Evolutionary conservation across 495 filamentous ascomycete species (phyloP).

Genomic region (Aspergillus cavernicola): DNA sequence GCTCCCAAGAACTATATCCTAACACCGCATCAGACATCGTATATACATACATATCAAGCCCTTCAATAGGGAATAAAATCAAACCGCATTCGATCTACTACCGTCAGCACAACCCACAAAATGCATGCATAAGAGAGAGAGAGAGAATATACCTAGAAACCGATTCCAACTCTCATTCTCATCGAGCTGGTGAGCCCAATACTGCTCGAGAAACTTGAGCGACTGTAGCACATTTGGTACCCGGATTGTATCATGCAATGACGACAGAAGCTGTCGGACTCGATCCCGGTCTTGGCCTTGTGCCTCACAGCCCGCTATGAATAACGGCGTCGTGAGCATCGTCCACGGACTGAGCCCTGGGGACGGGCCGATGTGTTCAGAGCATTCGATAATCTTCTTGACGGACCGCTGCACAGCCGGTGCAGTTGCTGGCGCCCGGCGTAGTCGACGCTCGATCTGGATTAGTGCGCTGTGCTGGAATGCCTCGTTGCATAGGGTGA

Average conservation of each 20-base stretch:
- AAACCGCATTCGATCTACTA: constrained; percentile 42
- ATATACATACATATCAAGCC: not conserved
- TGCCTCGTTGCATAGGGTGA: constrained; percentile 45
- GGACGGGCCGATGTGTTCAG: constrained; percentile 39
- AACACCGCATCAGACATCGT: constrained; percentile 2
- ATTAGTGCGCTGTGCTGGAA: constrained; percentile 47
- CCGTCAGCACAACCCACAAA: constrained; percentile 22
- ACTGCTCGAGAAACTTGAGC: constrained; percentile 42
- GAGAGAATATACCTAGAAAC: constrained; percentile 34
- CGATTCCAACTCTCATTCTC: constrained; percentile 45
- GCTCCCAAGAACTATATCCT: not conserved
- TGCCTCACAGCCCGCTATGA: constrained; percentile 46
- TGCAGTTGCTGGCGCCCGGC: constrained; percentile 32
- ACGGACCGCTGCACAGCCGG: constrained; percentile 39
- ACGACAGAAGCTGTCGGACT: constrained; percentile 32
- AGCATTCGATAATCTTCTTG: constrained; percentile 40
- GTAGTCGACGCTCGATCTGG: constrained; percentile 41
- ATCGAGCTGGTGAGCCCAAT: constrained; percentile 36
- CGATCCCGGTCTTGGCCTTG: constrained; percentile 36
- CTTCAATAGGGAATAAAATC: constrained; percentile 46
- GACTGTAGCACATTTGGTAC: constrained; percentile 47
- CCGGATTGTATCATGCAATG: constrained; percentile 42
- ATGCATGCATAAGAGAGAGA: not conserved
- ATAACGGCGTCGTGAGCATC: constrained; percentile 45
- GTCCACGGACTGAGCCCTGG: constrained; percentile 44